Evolutionary conservation across 2,329 filamentous ascomycete species (phyloP).

Genomic region (Trichophyton benhamiae): DNA sequence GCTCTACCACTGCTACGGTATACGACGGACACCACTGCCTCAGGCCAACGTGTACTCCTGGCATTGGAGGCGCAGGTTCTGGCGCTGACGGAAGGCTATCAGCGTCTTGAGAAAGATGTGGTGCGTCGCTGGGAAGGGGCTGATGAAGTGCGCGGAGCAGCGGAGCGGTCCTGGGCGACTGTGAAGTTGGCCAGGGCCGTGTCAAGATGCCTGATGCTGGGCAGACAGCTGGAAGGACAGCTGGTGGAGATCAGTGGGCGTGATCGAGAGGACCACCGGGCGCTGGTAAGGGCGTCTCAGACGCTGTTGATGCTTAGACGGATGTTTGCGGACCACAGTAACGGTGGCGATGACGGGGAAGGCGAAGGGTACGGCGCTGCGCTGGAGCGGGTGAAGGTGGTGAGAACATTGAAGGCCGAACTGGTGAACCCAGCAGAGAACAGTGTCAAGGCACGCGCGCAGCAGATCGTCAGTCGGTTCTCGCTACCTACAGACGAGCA

Average conservation of each 20-base stretch:
- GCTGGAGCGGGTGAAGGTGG: conserved; percentile 59
- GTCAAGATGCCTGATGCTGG: conserved; percentile 65
- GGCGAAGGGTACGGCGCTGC: conserved; percentile 51
- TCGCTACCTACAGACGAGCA: conserved; percentile 46
- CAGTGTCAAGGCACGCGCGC: conserved; percentile 57
- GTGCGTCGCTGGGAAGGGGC: conserved; percentile 74
- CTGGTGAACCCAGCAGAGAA: conserved; percentile 62
- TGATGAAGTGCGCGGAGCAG: conserved; percentile 65
- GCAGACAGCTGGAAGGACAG: conserved; percentile 77
- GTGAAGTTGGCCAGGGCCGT: conserved; percentile 65
- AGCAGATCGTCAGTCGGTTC: conserved; percentile 74
- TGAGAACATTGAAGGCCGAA: conserved; percentile 57
- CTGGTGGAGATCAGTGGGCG: conserved; percentile 54
- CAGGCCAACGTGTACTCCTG: conserved; percentile 58
- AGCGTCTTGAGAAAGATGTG: conserved; percentile 74
- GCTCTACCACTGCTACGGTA: conserved; percentile 70
- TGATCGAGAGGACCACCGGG: conserved; percentile 26
- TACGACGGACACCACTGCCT: conserved; percentile 60
- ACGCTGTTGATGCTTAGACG: conserved; percentile 66
- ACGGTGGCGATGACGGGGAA: conserved; percentile 53
- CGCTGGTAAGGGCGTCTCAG: conserved; percentile 69
- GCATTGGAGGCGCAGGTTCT: conserved; percentile 71
- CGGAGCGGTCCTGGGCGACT: conserved; percentile 67
- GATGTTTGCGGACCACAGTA: conserved; percentile 53
- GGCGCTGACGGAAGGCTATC: conserved; percentile 72